Conservation (phyloP, 1,284 basidiomycete genomes). For the Tilletia setariae region DNA sequence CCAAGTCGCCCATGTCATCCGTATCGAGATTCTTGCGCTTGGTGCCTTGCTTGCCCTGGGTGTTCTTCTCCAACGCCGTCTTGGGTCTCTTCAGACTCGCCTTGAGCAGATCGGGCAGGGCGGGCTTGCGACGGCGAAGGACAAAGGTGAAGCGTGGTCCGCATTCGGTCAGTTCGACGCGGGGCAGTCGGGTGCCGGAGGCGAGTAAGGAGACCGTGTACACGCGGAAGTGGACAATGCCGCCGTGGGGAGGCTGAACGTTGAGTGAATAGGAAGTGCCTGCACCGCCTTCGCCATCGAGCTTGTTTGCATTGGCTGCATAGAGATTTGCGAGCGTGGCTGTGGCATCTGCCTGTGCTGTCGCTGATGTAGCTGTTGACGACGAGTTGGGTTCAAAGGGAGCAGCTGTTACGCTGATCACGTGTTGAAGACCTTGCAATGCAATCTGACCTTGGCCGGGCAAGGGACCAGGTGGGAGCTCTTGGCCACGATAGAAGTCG, state of each 20-base stretch:
- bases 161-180: slow-evolving; percentile 79
- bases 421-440: slow-evolving; percentile 80
- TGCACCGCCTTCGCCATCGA: slow-evolving; percentile 51
- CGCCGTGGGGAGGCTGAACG: slow-evolving; percentile 60
- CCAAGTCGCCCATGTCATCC: slow-evolving; percentile 95
- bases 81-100: slow-evolving; percentile 79
- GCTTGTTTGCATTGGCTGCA: slow-evolving; percentile 37
- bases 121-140: slow-evolving; percentile 70
- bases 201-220: slow-evolving; percentile 72
- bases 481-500: slow-evolving; percentile 75
- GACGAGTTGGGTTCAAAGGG: slow-evolving; percentile 21
- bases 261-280: slow-evolving; percentile 53
- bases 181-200: slow-evolving; percentile 69
- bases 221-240: slow-evolving; percentile 80
- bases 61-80: slow-evolving; percentile 66
- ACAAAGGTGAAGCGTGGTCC: slow-evolving; percentile 84
- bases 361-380: not conserved
- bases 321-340: slow-evolving; percentile 20
- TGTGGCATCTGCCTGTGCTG: not conserved
- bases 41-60: slow-evolving; percentile 66
- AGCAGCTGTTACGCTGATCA: slow-evolving; percentile 62
- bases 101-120: slow-evolving; percentile 76
- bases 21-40: slow-evolving; percentile 83
- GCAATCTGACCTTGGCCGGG: slow-evolving; percentile 73
- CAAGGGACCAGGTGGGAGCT: slow-evolving; percentile 54